A percentile compares a stretch with the other conserved stretches of the same genome.
Conservation (phyloP, 805 yeast species). For the Candida ipomoeae region DNA sequence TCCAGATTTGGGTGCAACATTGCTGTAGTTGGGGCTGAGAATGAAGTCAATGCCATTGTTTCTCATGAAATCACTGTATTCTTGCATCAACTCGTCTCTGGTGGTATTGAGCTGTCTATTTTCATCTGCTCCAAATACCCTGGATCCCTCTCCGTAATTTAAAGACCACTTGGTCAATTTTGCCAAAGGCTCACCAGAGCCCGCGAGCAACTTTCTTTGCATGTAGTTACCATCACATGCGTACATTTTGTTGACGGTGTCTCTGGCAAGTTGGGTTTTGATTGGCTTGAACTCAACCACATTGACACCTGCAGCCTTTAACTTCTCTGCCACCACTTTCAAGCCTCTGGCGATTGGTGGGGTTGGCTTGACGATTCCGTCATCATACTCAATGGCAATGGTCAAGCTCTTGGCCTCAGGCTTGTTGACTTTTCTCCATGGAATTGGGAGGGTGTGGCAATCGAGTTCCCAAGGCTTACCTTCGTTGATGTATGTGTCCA, state of each 20-base stretch:
- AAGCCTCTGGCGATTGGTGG: slow-evolving; percentile 59
- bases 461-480: slow-evolving; percentile 64
- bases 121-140: slow-evolving; percentile 43
- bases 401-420: slow-evolving; percentile 44
- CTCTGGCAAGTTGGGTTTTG: slow-evolving; percentile 52
- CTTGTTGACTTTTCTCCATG: slow-evolving; percentile 47
- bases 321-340: slow-evolving; percentile 48
- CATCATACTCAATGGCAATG: slow-evolving; percentile 60
- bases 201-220: slow-evolving; percentile 47
- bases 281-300: slow-evolving; percentile 57
- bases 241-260: slow-evolving; percentile 55
- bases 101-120: slow-evolving; percentile 50
- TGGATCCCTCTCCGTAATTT: slow-evolving; percentile 56
- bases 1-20: slow-evolving; percentile 67
- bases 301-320: slow-evolving; percentile 55
- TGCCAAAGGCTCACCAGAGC: slow-evolving; percentile 66
- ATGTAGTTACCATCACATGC: slow-evolving; percentile 64
- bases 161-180: slow-evolving; percentile 62
- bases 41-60: slow-evolving; percentile 59
- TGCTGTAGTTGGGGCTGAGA: slow-evolving; percentile 62
- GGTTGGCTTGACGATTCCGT: slow-evolving; percentile 61
- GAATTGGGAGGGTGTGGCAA: slow-evolving; percentile 44
- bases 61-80: slow-evolving; percentile 51
- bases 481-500: slow-evolving; percentile 55
- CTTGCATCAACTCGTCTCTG: slow-evolving; percentile 57